Percentiles rank a stretch among this genome's conserved stretches.
phyloP scores from a whole-genome alignment of 306 rosid species.

The Rosa lucieae region DNA sequence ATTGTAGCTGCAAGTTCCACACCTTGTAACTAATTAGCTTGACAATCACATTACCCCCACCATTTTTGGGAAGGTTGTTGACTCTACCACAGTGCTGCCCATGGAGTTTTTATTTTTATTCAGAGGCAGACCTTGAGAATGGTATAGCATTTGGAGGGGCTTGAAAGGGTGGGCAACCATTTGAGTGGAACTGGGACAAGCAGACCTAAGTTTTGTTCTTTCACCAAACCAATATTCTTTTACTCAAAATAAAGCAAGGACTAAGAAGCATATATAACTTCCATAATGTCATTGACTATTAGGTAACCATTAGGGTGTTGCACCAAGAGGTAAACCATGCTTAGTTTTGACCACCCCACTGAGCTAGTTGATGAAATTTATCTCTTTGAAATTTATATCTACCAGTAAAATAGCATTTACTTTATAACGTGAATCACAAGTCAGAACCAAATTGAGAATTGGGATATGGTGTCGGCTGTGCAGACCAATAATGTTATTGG shows the following conservation, averaged over 20 bases:
- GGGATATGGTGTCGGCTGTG: not conserved
- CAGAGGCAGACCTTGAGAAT: not conserved
- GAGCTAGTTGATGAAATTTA: not conserved
- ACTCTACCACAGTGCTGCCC: slow-evolving; percentile 5
- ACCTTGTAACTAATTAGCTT: slow-evolving; percentile 2
- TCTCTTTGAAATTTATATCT: not conserved
- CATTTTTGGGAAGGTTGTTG: not conserved
- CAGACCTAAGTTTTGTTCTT: not conserved
- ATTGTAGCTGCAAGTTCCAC: not conserved
- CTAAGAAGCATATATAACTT: not conserved
- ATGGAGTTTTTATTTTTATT: not conserved
- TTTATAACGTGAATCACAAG: not conserved
- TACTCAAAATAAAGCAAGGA: not conserved
- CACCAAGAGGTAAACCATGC: slow-evolving; percentile 1
- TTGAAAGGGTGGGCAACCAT: slow-evolving; percentile 19
- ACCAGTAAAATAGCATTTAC: not conserved
- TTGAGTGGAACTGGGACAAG: not conserved
- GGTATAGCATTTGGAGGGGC: not conserved
- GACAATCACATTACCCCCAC: slow-evolving; percentile 6
- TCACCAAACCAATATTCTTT: not conserved
- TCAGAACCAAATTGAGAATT: not conserved
- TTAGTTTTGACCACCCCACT: not conserved
- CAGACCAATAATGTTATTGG: slow-evolving; percentile 3
- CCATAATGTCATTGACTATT: not conserved
- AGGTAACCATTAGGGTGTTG: not conserved